A percentile compares a stretch with the other conserved stretches of the same genome.
Conservation (phyloP, 2,329 filamentous ascomycete genomes). For the Aspergillus intermedius region DNA sequence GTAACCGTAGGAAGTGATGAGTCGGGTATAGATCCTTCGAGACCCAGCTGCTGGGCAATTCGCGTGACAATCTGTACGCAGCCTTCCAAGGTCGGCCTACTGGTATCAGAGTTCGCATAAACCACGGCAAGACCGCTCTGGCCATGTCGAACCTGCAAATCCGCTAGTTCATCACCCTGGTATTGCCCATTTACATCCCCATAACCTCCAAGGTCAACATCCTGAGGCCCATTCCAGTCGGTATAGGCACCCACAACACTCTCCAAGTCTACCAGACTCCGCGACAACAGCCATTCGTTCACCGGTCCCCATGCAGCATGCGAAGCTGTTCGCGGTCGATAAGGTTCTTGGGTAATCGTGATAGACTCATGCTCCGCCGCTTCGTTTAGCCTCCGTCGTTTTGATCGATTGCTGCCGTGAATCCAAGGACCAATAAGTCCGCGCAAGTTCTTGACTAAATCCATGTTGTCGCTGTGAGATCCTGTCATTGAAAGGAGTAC, state of each 20-base stretch:
- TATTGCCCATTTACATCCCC: conserved; percentile 37
- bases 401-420: conserved; percentile 50
- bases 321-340: conserved; percentile 15
- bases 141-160: conserved; percentile 45
- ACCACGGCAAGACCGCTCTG: conserved; percentile 55
- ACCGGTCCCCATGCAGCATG: conserved; percentile 50
- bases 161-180: conserved; percentile 37
- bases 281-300: conserved; percentile 54
- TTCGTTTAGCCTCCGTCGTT: conserved; percentile 46
- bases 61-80: conserved; percentile 46
- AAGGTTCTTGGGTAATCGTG: conserved; percentile 15
- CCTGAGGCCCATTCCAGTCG: conserved; percentile 55
- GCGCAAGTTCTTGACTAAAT: conserved; percentile 49
- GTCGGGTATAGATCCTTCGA: conserved; percentile 37
- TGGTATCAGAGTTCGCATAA: conserved; percentile 47
- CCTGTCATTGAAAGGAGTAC: conserved; percentile 44
- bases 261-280: conserved; percentile 45
- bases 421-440: conserved; percentile 59
- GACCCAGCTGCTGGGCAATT: conserved; percentile 45
- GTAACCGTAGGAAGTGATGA: conserved; percentile 22
- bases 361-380: conserved; percentile 21
- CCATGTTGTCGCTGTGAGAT: conserved; percentile 27
- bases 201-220: conserved; percentile 54
- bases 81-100: conserved; percentile 39
- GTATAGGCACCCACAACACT: conserved; percentile 46